These are phyloP conservation scores for Schrenkiella parvula DNA, from an alignment of 345 rosid species.

Conservation along the genomic window DNA sequence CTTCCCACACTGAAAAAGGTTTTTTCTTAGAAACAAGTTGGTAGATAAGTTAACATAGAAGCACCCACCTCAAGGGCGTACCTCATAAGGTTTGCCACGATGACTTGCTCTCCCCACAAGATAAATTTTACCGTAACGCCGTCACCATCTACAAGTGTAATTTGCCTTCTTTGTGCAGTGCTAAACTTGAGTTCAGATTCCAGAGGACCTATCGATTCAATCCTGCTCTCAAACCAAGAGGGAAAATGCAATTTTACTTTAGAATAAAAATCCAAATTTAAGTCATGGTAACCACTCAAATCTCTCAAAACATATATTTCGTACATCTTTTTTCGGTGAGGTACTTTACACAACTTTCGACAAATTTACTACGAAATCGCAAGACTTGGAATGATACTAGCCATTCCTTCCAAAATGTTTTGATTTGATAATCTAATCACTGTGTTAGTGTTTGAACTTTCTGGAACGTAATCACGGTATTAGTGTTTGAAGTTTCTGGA, in stretches of 20 bases:
- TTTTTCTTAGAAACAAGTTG: conserved; percentile 1
- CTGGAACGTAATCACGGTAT: neutral
- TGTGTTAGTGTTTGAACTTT: neutral
- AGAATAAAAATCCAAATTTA: neutral
- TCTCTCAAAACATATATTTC: neutral
- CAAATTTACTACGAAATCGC: neutral
- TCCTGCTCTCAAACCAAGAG: conserved; percentile 46
- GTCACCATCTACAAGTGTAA: conserved; percentile 69
- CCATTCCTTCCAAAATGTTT: conserved; percentile 4
- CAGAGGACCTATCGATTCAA: conserved; percentile 68
- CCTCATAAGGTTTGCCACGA: conserved; percentile 87
- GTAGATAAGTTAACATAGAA: conserved; percentile 2
- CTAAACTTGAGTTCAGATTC: conserved; percentile 56
- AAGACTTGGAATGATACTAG: neutral
- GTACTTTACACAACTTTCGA: conserved; percentile 4
- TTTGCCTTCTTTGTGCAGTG: conserved; percentile 55
- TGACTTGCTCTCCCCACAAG: conserved; percentile 87
- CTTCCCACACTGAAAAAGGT: conserved; percentile 67
- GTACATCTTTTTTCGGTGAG: neutral
- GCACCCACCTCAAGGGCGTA: conserved; percentile 34
- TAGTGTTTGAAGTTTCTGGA: neutral
- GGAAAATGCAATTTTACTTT: neutral
- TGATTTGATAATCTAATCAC: neutral
- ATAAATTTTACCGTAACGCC: conserved; percentile 60
- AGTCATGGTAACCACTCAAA: conserved; percentile 10